A percentile compares a stretch with the other conserved stretches of the same genome.
Evolutionary conservation across 768 basidiomycete species (phyloP).

Genomic region (Phlegmacium glaucopus): DNA sequence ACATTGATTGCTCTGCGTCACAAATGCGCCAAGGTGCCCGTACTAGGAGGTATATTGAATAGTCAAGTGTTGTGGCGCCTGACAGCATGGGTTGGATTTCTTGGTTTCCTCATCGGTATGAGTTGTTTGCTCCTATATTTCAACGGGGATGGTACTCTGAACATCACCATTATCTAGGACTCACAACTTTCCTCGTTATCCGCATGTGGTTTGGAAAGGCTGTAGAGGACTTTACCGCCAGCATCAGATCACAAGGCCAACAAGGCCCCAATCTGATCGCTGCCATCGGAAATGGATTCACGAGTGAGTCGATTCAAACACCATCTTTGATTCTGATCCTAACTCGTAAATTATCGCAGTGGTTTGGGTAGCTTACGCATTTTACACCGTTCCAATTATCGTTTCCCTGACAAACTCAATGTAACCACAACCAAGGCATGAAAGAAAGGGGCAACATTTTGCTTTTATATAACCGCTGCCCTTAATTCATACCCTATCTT

Average conservation of each 20-base stretch:
- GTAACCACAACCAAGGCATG: slow-evolving; percentile 37
- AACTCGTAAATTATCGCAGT: slow-evolving; percentile 38
- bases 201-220: slow-evolving; percentile 84
- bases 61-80: slow-evolving; percentile 53
- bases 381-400: slow-evolving; percentile 67
- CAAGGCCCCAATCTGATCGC: slow-evolving; percentile 62
- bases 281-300: slow-evolving; percentile 65
- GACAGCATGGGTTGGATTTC: slow-evolving; percentile 73
- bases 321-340: neutral
- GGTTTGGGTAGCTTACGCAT: slow-evolving; percentile 77
- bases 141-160: neutral
- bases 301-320: slow-evolving; percentile 49
- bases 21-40: slow-evolving; percentile 54
- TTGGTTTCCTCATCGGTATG: slow-evolving; percentile 73
- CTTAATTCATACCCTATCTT: too few relatives aligned
- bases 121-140: neutral
- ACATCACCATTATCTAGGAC: slow-evolving; percentile 40
- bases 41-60: slow-evolving; percentile 47
- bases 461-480: too few relatives aligned
- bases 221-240: slow-evolving; percentile 71
- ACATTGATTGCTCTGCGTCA: slow-evolving; percentile 64
- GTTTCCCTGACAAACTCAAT: slow-evolving; percentile 68
- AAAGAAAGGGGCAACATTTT: too few relatives aligned
- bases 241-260: slow-evolving; percentile 47
- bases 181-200: slow-evolving; percentile 66